Conservation (phyloP, 495 filamentous ascomycete genomes). For the Amphirosellinia nigrospora region DNA sequence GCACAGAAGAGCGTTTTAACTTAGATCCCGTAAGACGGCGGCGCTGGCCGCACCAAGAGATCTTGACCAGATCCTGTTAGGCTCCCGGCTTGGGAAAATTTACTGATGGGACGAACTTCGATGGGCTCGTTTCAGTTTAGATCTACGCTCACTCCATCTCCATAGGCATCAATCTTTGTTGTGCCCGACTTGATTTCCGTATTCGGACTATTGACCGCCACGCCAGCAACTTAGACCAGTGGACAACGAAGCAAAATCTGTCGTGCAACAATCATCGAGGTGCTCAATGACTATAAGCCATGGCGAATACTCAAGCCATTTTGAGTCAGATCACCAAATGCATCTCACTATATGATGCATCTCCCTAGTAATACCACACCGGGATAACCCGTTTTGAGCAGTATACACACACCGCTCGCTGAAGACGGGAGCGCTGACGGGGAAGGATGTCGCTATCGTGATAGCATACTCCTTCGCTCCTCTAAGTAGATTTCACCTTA, state of each 20-base stretch:
- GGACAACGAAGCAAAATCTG: neutral
- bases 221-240: neutral
- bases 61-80: neutral
- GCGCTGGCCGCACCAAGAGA: conserved; percentile 5
- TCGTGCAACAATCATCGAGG: neutral
- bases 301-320: neutral
- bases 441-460: neutral
- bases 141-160: neutral
- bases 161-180: neutral
- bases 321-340: neutral
- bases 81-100: neutral
- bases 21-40: conserved; percentile 10
- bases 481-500: neutral
- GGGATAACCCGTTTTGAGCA: neutral
- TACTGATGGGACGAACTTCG: conserved; percentile 15
- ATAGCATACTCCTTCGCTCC: neutral
- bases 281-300: neutral
- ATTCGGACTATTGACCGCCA: neutral
- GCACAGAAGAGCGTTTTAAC: conserved; percentile 8
- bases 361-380: neutral
- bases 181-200: neutral
- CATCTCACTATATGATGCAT: conserved; percentile 2
- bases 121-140: neutral
- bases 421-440: neutral
- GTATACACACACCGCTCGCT: conserved; percentile 11